Percentiles rank a stretch among this genome's conserved stretches.
phyloP scores from a whole-genome alignment of 1,139 yeast species.

The Taiozyma sp. region DNA sequence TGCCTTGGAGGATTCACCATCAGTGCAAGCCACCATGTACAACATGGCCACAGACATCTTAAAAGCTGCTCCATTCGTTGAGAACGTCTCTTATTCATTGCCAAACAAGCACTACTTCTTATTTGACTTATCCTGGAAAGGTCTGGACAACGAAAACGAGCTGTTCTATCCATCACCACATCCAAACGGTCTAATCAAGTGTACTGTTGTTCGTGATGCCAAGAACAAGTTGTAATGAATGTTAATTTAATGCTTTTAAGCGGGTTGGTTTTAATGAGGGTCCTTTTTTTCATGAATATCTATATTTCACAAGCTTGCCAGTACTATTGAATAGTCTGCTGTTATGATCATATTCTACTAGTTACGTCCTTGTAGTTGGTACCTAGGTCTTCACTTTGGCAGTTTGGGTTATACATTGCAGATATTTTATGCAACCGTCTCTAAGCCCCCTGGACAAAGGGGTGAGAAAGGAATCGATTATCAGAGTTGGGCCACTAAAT shows the following conservation, averaged over 20 bases:
- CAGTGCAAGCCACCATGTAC: slow-evolving; percentile 95
- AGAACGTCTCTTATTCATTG: slow-evolving; percentile 61
- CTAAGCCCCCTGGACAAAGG: too few species aligned
- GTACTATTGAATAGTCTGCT: background rate
- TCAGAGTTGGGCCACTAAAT: too few species aligned
- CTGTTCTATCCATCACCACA: slow-evolving; percentile 86
- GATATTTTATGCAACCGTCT: too few species aligned
- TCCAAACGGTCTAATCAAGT: slow-evolving; percentile 87
- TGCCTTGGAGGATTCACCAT: slow-evolving; percentile 81
- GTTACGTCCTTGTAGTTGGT: background rate
- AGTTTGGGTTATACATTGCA: too few species aligned
- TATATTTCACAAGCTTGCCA: background rate
- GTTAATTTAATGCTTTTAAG: background rate
- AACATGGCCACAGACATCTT: slow-evolving; percentile 79
- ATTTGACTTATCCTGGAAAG: slow-evolving; percentile 79
- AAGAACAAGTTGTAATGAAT: slow-evolving; percentile 39
- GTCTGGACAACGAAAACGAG: slow-evolving; percentile 71
- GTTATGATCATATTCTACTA: background rate
- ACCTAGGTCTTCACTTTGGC: background rate
- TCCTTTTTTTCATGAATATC: background rate
- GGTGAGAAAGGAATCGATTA: too few species aligned
- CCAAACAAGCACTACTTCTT: slow-evolving; percentile 91
- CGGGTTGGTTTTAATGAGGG: background rate
- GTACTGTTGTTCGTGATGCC: slow-evolving; percentile 67
- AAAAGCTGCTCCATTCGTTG: slow-evolving; percentile 47